Percentiles rank a stretch among this genome's conserved stretches.
Conservation (phyloP, 2,329 filamentous ascomycete species). For the Ceratocystis albifundus region DNA sequence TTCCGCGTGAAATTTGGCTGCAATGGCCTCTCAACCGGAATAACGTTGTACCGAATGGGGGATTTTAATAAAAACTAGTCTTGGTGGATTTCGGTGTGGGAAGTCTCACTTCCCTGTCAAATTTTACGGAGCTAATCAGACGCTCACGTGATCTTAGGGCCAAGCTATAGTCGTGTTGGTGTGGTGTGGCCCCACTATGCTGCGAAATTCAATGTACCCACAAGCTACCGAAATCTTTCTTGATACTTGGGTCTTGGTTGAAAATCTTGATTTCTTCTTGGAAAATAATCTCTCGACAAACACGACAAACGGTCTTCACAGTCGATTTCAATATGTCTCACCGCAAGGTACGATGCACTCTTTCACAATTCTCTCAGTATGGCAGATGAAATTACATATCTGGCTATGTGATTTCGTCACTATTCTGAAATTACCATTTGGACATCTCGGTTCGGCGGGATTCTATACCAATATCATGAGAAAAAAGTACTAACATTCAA, state of each 20-base stretch:
- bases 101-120: too few relatives aligned
- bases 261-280: slow-evolving; percentile 15
- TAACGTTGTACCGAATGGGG: too few relatives aligned
- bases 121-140: background rate
- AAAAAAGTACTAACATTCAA: slow-evolving; percentile 17
- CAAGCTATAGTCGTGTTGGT: slow-evolving; percentile 7
- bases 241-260: slow-evolving; percentile 18
- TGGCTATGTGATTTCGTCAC: background rate
- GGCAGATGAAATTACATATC: background rate
- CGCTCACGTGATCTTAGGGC: slow-evolving; percentile 21
- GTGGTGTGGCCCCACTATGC: slow-evolving; percentile 15
- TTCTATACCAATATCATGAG: too few relatives aligned
- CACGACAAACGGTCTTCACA: slow-evolving; percentile 22
- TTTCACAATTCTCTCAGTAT: background rate
- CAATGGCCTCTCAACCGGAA: too few relatives aligned
- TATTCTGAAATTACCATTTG: background rate
- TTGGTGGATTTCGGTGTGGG: too few relatives aligned
- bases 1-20: too few relatives aligned
- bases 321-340: slow-evolving; percentile 25
- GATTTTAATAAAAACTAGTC: too few relatives aligned
- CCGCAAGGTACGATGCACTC: slow-evolving; percentile 24
- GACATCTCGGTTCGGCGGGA: background rate
- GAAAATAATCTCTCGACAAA: slow-evolving; percentile 21
- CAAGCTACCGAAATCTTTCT: slow-evolving; percentile 20
- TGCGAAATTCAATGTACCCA: slow-evolving; percentile 15